Conservation (phyloP, 768 basidiomycete species). For the Boletus pseudopeckii region DNA sequence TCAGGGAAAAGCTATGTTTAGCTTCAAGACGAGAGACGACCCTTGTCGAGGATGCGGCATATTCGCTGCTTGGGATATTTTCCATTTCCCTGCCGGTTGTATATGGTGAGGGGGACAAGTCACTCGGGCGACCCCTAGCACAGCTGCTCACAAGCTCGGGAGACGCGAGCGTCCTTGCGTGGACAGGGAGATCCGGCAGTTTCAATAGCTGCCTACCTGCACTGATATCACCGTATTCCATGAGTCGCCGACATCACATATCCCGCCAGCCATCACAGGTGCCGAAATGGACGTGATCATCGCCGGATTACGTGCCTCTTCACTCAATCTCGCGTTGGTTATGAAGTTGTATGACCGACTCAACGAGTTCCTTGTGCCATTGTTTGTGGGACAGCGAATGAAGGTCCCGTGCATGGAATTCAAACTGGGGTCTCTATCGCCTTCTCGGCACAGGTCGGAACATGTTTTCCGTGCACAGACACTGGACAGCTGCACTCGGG, state of each 20-base stretch:
- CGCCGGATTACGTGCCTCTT: not conserved
- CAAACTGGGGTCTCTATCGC: not conserved
- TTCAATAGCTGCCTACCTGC: constrained; percentile 7
- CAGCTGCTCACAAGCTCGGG: constrained; percentile 5
- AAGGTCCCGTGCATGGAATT: constrained; percentile 9
- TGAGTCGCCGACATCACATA: not conserved
- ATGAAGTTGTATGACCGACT: not conserved
- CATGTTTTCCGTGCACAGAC: not conserved
- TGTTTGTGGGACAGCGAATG: not conserved
- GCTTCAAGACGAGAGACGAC: constrained; percentile 9
- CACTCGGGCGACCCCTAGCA: constrained; percentile 7
- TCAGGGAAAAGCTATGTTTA: constrained; percentile 4
- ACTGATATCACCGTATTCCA: not conserved
- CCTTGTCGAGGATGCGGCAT: constrained; percentile 9
- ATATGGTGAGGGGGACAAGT: constrained; percentile 12
- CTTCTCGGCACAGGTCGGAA: no score
- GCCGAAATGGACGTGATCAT: not conserved
- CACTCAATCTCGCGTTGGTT: not conserved
- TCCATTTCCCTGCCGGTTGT: constrained; percentile 2
- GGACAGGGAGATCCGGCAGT: constrained; percentile 1
- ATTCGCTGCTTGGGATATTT: constrained; percentile 12
- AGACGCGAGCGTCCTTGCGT: constrained; percentile 5
- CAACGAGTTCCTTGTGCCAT: not conserved
- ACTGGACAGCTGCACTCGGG: constrained; percentile 3
- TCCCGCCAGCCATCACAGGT: not conserved